Evolutionary conservation across 208 protist genomes (phyloP).

Genomic region (Herpetomonas muscarum): DNA sequence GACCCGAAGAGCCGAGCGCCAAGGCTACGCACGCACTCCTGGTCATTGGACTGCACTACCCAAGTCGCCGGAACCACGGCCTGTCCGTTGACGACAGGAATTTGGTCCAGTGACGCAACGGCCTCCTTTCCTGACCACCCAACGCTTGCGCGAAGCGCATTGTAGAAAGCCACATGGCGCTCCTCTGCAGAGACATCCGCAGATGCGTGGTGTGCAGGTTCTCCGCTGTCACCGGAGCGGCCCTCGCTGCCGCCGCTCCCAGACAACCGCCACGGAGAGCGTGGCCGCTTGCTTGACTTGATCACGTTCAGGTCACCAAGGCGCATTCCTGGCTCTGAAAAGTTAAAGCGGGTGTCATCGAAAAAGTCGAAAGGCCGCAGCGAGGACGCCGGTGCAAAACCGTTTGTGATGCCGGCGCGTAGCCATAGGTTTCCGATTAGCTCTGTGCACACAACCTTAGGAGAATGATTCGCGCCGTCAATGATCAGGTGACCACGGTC

Average conservation of each 20-base stretch:
- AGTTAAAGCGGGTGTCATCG: slow-evolving; percentile 70
- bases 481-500: slow-evolving; percentile 36
- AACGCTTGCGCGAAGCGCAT: neutral
- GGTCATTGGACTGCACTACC: slow-evolving; percentile 55
- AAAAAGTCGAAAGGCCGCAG: slow-evolving; percentile 79
- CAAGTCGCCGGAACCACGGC: slow-evolving; percentile 32
- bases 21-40: slow-evolving; percentile 32
- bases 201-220: neutral
- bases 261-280: neutral
- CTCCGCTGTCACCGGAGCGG: neutral
- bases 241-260: neutral
- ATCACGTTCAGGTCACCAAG: slow-evolving; percentile 37
- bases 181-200: neutral
- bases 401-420: slow-evolving; percentile 39
- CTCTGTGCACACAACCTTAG: slow-evolving; percentile 69
- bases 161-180: neutral
- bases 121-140: neutral
- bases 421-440: slow-evolving; percentile 77
- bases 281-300: slow-evolving; percentile 15
- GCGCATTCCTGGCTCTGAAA: slow-evolving; percentile 15
- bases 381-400: slow-evolving; percentile 72
- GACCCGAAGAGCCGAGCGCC: slow-evolving; percentile 35
- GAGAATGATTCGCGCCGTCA: slow-evolving; percentile 57
- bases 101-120: neutral
- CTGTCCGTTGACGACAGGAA: slow-evolving; percentile 1